A percentile compares a stretch with the other conserved stretches of the same genome.
These are phyloP conservation scores for Coffea canephora DNA, from an alignment of 257 asterid species.

Conservation along the genomic window DNA sequence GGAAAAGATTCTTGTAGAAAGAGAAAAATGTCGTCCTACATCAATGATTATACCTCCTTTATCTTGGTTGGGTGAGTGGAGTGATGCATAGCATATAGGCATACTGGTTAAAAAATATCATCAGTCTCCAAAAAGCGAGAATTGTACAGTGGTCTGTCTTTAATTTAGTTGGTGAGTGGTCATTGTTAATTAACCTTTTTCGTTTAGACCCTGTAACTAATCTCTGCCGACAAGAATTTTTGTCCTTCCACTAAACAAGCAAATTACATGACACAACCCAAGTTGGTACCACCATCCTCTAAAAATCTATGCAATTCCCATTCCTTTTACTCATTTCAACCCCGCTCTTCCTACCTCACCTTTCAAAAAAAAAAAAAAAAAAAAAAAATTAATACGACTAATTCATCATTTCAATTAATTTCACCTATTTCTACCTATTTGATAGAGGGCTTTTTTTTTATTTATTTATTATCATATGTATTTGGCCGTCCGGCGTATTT, in stretches of 20 bases:
- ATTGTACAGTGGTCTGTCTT: conserved; percentile 5
- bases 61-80: conserved; percentile 26
- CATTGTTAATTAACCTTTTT: conserved; percentile 37
- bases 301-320: too few species aligned
- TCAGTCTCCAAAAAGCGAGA: conserved; percentile 13
- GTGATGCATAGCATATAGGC: conserved; percentile 21
- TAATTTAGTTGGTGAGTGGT: conserved; percentile 67
- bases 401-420: too few species aligned
- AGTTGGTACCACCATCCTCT: conserved; percentile 21
- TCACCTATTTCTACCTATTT: too few species aligned
- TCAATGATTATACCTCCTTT: conserved; percentile 46
- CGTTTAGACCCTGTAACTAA: conserved; percentile 36
- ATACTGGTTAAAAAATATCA: conserved; percentile 12
- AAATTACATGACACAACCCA: conserved; percentile 51
- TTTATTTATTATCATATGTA: too few species aligned
- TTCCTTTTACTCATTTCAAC: too few species aligned
- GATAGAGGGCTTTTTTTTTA: too few species aligned
- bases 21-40: conserved; percentile 33
- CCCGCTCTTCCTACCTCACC: too few species aligned
- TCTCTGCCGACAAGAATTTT: conserved; percentile 75
- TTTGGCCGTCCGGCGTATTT: too few species aligned
- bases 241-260: conserved; percentile 65
- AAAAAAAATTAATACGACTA: too few species aligned
- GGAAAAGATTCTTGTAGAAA: conserved; percentile 45
- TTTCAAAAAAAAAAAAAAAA: too few species aligned